Evolutionary conservation across 208 protist species (phyloP).

Genomic region (Trypanosoma theileri): DNA sequence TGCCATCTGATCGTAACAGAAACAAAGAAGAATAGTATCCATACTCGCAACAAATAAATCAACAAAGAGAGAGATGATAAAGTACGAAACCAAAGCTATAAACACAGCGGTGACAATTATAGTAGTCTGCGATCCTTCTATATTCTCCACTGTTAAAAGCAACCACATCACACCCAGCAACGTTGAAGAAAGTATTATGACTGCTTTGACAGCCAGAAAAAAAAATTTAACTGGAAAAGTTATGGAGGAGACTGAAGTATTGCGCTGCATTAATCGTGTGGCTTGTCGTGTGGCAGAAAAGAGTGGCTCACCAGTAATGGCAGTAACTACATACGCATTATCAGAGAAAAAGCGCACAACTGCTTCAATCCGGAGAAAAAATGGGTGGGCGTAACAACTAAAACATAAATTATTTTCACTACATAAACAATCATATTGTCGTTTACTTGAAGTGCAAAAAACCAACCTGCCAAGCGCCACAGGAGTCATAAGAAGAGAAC

Average conservation of each 20-base stretch:
- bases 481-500: conserved; percentile 84
- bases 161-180: conserved; percentile 24
- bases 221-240: conserved; percentile 37
- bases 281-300: conserved; percentile 56
- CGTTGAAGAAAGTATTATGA: conserved; percentile 29
- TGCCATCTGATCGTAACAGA: conserved; percentile 59
- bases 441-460: conserved; percentile 38
- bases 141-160: neutral
- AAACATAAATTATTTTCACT: conserved; percentile 25
- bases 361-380: conserved; percentile 65
- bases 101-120: conserved; percentile 25
- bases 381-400: conserved; percentile 44
- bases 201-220: conserved; percentile 40
- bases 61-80: conserved; percentile 30
- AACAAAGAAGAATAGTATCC: conserved; percentile 73
- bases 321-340: conserved; percentile 90
- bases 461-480: conserved; percentile 57
- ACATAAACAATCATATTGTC: conserved; percentile 16
- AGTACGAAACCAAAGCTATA: conserved; percentile 40
- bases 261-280: conserved; percentile 54
- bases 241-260: conserved; percentile 49
- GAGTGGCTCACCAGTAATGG: conserved; percentile 71
- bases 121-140: conserved; percentile 1
- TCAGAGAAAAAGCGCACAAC: conserved; percentile 86
- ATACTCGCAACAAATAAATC: conserved; percentile 32